Evolutionary conservation across 352 stramenopile species (phyloP), one percentile per base, ranked within the genome.

Genomic region (Globisporangium lucens): DNA sequence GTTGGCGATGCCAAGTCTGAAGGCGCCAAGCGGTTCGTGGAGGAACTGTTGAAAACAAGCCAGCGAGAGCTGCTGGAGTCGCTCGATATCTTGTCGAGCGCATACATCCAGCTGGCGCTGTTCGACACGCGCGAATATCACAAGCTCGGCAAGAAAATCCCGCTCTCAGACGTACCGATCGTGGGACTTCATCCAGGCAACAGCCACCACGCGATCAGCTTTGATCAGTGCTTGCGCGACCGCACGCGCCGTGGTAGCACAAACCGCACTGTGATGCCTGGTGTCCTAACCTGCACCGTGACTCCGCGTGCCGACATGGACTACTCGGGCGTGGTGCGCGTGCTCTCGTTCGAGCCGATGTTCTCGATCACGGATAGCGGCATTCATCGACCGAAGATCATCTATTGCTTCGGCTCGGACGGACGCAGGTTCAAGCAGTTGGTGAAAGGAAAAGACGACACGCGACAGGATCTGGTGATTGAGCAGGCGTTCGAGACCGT

Each of bases 341-440:
- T 96, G 63, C 81, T 91, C 61, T 95, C 85, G 15, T 99, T 99
- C 70, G 91, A 98, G 46, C 69, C 81, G 7, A 82, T 76, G 43
- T 99, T 99, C 68, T 85, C 88, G 13, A 93, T 99, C 63, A 98
- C 97, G 12, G 94, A 97, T 33, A 98, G 85, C 36, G 98, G 98
- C 17, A 90, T 99, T 49, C 92, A 98, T 77, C 79, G 96, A 27
- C 97, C 97, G 0, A 99, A 99, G 83, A 99, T 99, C 69, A 90
- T 99, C 24, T 92, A 93, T 61, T 99, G 97, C 75, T 83, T 94
- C 55, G 98, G 97, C 22, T 96, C 89, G 8, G 93, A 98, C 80
- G 97, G 97, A 2, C 61, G 78, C 12, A 78, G 74, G 12, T 98
- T 97, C 75, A 97, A 97, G 66, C 97, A 99, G 74, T 76, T 99